Conservation (phyloP, 176 grass and related monocot genomes). For the Oryza punctata region DNA sequence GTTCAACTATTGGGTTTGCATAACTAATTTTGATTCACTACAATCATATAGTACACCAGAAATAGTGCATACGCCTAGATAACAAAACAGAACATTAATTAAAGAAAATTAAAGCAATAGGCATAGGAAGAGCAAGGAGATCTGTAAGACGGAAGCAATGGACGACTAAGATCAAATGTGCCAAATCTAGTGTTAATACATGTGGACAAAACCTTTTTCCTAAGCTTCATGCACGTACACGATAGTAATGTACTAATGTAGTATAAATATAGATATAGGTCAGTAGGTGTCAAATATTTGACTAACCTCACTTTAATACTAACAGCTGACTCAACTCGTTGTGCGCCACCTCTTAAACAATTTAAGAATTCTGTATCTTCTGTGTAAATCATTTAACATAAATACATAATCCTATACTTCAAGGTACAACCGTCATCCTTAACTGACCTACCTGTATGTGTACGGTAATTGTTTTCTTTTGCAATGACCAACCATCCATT, state of each 20-base stretch:
- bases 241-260: neutral
- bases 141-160: neutral
- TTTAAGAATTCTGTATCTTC: slow-evolving; percentile 25
- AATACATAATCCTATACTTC: neutral
- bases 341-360: slow-evolving; percentile 4
- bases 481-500: slow-evolving; percentile 46
- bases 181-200: neutral
- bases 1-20: neutral
- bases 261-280: neutral
- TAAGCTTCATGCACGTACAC: neutral
- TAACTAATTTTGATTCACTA: neutral
- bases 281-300: neutral
- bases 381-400: neutral
- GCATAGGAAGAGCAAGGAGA: neutral
- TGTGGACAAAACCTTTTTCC: neutral
- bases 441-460: slow-evolving; percentile 19
- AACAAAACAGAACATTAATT: neutral
- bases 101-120: neutral
- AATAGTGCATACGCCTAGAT: neutral
- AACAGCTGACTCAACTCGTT: slow-evolving; percentile 14
- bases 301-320: slow-evolving; percentile 1
- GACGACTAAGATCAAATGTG: neutral
- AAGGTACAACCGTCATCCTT: slow-evolving; percentile 5
- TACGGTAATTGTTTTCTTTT: slow-evolving; percentile 40
- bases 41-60: neutral